Evolutionary conservation across 2,329 filamentous ascomycete species (phyloP), one percentile per base, ranked within the genome.

Genomic region (Sporothrix globosa): DNA sequence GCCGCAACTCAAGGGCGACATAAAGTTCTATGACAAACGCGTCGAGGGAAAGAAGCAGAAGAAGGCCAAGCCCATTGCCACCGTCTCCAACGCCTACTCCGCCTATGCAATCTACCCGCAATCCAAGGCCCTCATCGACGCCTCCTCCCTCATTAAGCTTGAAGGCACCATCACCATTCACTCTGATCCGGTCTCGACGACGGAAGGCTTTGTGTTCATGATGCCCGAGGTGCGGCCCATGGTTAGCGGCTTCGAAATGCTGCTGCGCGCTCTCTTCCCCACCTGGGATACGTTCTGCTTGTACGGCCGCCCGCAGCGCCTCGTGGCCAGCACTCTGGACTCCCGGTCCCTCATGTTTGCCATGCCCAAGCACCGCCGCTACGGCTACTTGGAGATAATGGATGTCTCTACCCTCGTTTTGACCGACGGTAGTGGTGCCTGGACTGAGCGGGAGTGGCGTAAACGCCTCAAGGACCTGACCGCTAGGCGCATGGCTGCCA

Each of bases 31-130:
- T 81, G 94, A 97, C 74, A 90, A 90, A 6, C 88, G 87, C 75
- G 86, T 85, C 73, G 86, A 88, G 24, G 85, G 85, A 56, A 97
- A 95, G 80, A 93, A 96, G 80, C 95, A 91, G 74, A 98, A 97
- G 82, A 98, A 97, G 83, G 88, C 89, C 10, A 86, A 86, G 69
- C 96, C 96, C 0, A 96, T 99, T 75, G 96, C 96, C 1, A 94
- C 95, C 4, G 92, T 99, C 73, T 92, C 88, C 21, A 91, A 97
- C 73, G 93, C 93, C 13, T 98, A 92, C 80, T 92, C 94, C 1
- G 94, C 93, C 19, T 98, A 97, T 78, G 93, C 95, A 67, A 92
- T 99, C 69, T 99, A 99, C 77, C 96, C 96, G 0, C 94, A 98
- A 78, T 91, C 93, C 19, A 97, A 97, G 80, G 91, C 92, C 0